These are phyloP conservation scores for Solanum chaucha DNA, from an alignment of 257 asterid species.

Conservation along the genomic window DNA sequence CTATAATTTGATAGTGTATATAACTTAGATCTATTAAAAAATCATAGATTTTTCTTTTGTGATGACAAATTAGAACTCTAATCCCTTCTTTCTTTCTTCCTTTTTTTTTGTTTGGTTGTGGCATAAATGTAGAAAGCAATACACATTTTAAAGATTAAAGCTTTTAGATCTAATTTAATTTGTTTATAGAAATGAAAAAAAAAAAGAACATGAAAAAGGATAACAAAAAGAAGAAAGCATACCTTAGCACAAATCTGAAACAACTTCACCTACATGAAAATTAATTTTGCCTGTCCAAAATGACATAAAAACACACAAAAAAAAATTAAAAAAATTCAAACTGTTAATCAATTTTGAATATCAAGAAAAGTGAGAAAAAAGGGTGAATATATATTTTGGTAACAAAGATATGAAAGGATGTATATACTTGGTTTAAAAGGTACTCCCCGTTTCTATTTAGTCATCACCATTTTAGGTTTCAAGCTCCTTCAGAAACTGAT, in stretches of 20 bases:
- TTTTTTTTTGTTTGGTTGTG: not conserved
- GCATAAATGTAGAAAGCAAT: not conserved
- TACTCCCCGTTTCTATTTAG: not conserved
- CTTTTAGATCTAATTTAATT: not conserved
- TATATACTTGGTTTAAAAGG: not conserved
- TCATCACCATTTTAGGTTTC: not conserved
- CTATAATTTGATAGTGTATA: not conserved
- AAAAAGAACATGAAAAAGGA: not conserved
- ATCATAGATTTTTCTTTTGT: not conserved
- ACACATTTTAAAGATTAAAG: not conserved
- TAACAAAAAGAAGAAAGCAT: not conserved
- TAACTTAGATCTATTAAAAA: not conserved
- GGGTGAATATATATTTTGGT: not conserved
- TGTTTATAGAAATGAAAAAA: not conserved
- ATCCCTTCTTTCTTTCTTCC: not conserved
- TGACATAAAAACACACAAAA: not conserved
- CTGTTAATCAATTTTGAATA: not conserved
- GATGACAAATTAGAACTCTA: not conserved
- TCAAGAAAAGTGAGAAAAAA: not conserved
- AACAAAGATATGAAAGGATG: not conserved
- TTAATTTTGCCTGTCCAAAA: not conserved
- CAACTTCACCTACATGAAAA: not conserved
- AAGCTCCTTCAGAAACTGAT: not conserved
- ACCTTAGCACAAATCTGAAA: not conserved
- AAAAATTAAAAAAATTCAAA: not conserved